Percentiles rank a stretch among this genome's conserved stretches.
phyloP scores from a whole-genome alignment of 140 eudicot genomes.

The Stevia rebaudiana region DNA sequence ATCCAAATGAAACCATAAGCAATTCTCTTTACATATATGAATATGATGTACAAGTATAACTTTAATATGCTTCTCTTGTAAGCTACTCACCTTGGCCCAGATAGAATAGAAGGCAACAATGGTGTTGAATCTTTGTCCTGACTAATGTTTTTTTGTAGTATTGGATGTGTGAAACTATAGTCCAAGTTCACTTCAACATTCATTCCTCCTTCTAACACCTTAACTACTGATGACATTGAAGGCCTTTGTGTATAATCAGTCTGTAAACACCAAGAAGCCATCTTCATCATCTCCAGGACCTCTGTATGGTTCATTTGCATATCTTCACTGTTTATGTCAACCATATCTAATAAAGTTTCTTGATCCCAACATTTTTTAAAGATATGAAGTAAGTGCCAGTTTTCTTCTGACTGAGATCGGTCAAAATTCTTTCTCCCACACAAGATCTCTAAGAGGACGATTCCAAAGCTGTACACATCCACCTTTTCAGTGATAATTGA shows the following conservation, averaged over 20 bases:
- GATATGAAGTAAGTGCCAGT: background rate
- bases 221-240: slow-evolving; percentile 26
- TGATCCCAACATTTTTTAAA: background rate
- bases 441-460: slow-evolving; percentile 9
- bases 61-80: too few species aligned
- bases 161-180: slow-evolving; percentile 18
- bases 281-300: slow-evolving; percentile 26
- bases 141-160: background rate
- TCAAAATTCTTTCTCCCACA: slow-evolving; percentile 9
- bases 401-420: background rate
- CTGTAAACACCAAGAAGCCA: slow-evolving; percentile 38
- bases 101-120: slow-evolving; percentile 26
- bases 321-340: slow-evolving; percentile 20
- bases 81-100: slow-evolving; percentile 30
- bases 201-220: slow-evolving; percentile 31
- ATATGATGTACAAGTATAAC: too few species aligned
- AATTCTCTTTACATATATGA: too few species aligned
- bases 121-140: slow-evolving; percentile 3
- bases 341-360: slow-evolving; percentile 14
- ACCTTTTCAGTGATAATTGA: slow-evolving; percentile 2
- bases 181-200: slow-evolving; percentile 4
- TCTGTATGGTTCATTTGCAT: background rate
- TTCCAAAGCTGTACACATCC: slow-evolving; percentile 11
- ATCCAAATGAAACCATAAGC: too few species aligned
- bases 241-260: slow-evolving; percentile 26